Evolutionary conservation across 2,329 filamentous ascomycete genomes (phyloP), one percentile per base, ranked within the genome.

Genomic region (Talaromyces sp.): DNA sequence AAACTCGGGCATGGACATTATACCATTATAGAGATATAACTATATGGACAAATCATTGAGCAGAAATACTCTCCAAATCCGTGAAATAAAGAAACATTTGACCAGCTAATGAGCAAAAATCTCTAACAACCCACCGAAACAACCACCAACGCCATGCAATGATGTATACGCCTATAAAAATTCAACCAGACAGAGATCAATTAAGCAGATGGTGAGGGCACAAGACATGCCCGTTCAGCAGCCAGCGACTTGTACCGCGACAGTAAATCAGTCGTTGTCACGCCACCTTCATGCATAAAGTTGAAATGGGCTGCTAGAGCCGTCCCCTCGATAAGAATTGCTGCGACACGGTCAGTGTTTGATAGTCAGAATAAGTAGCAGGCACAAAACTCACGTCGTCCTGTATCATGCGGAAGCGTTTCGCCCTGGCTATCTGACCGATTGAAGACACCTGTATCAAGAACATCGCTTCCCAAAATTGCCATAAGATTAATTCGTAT

Each of bases 271-370:
- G 46, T 57, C 17, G 45, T 57, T 2, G 28, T 33, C 15, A 57
- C 28, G 21, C 55, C 46, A n/a, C n/a, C 41, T 57, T 57, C 45
- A 43, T 57, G 45, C 45, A 35, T 31, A 10, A 51, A 52, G 22
- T 51, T 57, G 25, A 57, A 57, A 50, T 57, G 55, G 5, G 55
- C 55, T 22, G 45, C 55, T 19, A 57, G n/a, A 13, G 55, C 55
- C 0, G 55, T 57, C 8, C 55, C 55, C 15, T 57, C 45, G 10
- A 57, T 52, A n/a, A 57, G 37, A 13, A 57, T 52, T 43, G 37
- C 55, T 52, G 28, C n/a, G 3, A 9, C 9, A 11, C 9, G 10
- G n/a, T 31, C 22, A 46, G n/a, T 31, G 9, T 11, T 22, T n/a
- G 2, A 28, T 15, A 7, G 21, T n/a, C n/a, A 9, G 17, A 1